Evolutionary conservation across 1,284 basidiomycete species (phyloP).

Genomic region (Neonothopanus nambi): DNA sequence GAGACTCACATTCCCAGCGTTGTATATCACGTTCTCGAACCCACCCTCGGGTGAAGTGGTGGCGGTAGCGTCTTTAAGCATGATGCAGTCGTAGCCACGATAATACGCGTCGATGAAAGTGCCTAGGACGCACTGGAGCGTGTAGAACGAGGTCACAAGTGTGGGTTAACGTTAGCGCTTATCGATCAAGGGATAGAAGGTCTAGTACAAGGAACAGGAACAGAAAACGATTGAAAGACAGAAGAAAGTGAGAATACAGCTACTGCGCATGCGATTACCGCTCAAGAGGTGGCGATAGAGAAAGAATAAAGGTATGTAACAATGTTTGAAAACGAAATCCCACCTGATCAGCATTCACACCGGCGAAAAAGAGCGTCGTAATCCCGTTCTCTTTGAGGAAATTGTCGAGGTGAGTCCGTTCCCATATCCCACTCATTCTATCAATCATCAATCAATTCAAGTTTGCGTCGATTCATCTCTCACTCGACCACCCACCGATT

Average conservation of each 20-base stretch:
- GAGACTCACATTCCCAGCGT: slow-evolving; percentile 50
- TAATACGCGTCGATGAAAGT: slow-evolving; percentile 65
- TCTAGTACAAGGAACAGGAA: too few relatives aligned
- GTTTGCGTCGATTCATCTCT: background rate
- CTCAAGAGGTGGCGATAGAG: too few relatives aligned
- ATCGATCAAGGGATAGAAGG: too few relatives aligned
- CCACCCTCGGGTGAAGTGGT: slow-evolving; percentile 64
- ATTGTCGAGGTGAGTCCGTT: slow-evolving; percentile 57
- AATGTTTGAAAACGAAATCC: background rate
- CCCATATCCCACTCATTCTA: slow-evolving; percentile 71
- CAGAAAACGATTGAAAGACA: too few relatives aligned
- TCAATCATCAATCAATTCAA: background rate
- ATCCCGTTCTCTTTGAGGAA: slow-evolving; percentile 65
- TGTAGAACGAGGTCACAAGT: background rate
- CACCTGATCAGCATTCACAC: slow-evolving; percentile 69
- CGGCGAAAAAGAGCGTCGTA: slow-evolving; percentile 60
- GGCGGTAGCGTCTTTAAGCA: slow-evolving; percentile 57
- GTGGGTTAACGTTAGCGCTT: too few relatives aligned
- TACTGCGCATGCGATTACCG: too few relatives aligned
- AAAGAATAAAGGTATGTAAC: too few relatives aligned
- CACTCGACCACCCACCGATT: slow-evolving; percentile 46
- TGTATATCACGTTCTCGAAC: slow-evolving; percentile 58
- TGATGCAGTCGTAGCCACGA: slow-evolving; percentile 61
- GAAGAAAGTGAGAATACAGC: too few relatives aligned
- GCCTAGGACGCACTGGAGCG: slow-evolving; percentile 59